Evolutionary conservation across 2,329 filamentous ascomycete species (phyloP), one percentile per base, ranked within the genome.

Genomic region (Akanthomyces muscarius): DNA sequence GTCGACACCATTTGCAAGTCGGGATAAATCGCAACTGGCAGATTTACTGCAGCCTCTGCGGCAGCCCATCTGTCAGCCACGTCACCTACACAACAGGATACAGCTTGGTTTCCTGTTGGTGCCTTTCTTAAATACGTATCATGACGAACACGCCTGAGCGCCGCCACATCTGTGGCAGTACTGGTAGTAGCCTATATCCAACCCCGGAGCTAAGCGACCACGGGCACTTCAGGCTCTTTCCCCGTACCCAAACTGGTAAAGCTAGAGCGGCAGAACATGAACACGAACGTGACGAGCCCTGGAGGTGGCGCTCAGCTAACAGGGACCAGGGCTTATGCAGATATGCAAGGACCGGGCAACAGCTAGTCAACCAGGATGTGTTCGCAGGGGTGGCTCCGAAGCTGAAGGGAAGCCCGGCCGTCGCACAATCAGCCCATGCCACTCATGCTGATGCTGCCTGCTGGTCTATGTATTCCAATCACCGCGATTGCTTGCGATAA

Each of bases 341-440:
- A 61, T 53, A 51, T 42, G 58, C 48, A 53, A 61, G 58, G 53
- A 56, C 53, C 38, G 16, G 38, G 38, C 38, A 5, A 18, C 28
- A 4, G 51, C 33, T 14, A 21, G 41, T 11, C 8, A 11, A 36
- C 25, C 21, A 48, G 44, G 38, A 61, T 61, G 38, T 53, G 48
- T 38, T 53, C 18, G 50, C 58, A 61, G 58, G 48, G 58, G 25
- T 28, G 41, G 18, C 10, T 36, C 16, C 2, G 2, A 44, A 44
- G 33, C 33, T 36, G 33, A 36, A 36, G 38, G 38, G 48, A 44
- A 41, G 45, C 58, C 38, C 23, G 25, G 47, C 25, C 23, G 58
- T 30, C 58, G 48, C 58, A 38, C 36, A 36, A 61, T 47, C 48
- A 61, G 58, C 48, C 58, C 58, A 60, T 60, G 6, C 56, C 57